Evolutionary conservation across 805 yeast species (phyloP), one percentile per base, ranked within the genome.

Genomic region (Komagataella pseudopastoris): DNA sequence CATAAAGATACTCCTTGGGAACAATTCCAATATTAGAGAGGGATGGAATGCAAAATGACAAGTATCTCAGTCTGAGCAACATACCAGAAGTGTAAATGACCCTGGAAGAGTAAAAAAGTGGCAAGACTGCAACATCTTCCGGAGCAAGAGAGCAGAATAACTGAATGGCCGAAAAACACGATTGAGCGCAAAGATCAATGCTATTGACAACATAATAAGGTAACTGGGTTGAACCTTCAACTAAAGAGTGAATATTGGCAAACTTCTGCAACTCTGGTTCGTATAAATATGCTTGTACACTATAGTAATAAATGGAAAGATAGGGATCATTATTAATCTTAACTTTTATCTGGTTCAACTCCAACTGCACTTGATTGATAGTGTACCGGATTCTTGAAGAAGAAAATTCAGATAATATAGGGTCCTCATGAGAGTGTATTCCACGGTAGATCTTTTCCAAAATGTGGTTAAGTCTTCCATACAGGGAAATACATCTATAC

Each of bases 1-100:
- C 58, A 1, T 55, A 52, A 51, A 65, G 56, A 8, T 78, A 74
- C 24, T 68, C 67, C 23, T 68, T 67, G 0, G 86, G 81, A 10
- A 77, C 72, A 51, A 70, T 64, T 22, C 71, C 73, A 48, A 70
- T 69, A 36, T 71, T 76, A 30, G 59, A 64, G 45, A 68, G 60
- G 18, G 72, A 64, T 1, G 84, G 82, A 5, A 80, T 65, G 10
- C 81, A 71, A 10, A 81, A 61, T n/a, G 76, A 71, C 47, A 78
- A 64, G 61, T 75, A 81, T 39, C 87, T 64, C 46, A 81, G 62
- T 51, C 84, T 70, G 51, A 82, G 63, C 23, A 82, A 66, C 72
- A 81, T 74, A 6, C 88, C 88, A 0, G 82, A 78, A 0, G 83
- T 78, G 58, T 81, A 81, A n/a, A 81, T 71, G 44, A 80, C 68